A percentile compares a stretch with the other conserved stretches of the same genome.
phyloP scores from a whole-genome alignment of 768 basidiomycete species.

The Suillus bovinus region DNA sequence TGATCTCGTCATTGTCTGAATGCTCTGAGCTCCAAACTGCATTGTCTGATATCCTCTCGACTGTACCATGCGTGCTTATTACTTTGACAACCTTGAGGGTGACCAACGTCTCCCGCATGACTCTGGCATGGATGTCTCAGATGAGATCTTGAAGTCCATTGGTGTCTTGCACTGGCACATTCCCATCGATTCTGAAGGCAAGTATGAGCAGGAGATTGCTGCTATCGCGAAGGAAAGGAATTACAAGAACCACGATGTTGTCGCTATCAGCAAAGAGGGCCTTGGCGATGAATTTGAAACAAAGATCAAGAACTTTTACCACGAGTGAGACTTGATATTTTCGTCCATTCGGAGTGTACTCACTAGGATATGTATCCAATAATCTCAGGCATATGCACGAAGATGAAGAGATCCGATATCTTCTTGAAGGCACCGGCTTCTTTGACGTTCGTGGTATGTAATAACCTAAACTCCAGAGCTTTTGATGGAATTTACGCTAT shows the following conservation, averaged over 20 bases:
- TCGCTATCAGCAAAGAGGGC: conserved; percentile 74
- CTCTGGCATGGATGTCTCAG: conserved; percentile 50
- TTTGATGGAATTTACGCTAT: not conserved
- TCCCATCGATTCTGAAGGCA: conserved; percentile 49
- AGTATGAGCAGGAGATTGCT: conserved; percentile 56
- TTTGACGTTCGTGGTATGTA: conserved; percentile 88
- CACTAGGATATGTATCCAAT: not conserved
- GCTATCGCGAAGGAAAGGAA: conserved; percentile 62
- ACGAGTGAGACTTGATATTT: conserved; percentile 55
- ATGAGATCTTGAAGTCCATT: conserved; percentile 50
- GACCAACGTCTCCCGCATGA: conserved; percentile 86
- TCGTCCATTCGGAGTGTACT: conserved; percentile 24
- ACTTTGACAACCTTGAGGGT: conserved; percentile 68
- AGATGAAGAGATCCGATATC: conserved; percentile 93
- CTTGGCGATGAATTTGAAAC: conserved; percentile 82
- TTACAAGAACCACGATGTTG: conserved; percentile 83
- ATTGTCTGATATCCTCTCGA: not conserved
- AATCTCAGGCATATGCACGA: conserved; percentile 82
- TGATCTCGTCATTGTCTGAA: not conserved
- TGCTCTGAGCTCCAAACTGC: not conserved
- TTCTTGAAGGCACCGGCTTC: conserved; percentile 75
- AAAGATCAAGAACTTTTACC: conserved; percentile 81
- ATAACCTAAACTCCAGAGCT: not conserved
- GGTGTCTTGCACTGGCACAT: conserved; percentile 70
- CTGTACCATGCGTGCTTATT: conserved; percentile 66